phyloP scores from a whole-genome alignment of 208 protist genomes.

The Trypanosoma scelopori region DNA sequence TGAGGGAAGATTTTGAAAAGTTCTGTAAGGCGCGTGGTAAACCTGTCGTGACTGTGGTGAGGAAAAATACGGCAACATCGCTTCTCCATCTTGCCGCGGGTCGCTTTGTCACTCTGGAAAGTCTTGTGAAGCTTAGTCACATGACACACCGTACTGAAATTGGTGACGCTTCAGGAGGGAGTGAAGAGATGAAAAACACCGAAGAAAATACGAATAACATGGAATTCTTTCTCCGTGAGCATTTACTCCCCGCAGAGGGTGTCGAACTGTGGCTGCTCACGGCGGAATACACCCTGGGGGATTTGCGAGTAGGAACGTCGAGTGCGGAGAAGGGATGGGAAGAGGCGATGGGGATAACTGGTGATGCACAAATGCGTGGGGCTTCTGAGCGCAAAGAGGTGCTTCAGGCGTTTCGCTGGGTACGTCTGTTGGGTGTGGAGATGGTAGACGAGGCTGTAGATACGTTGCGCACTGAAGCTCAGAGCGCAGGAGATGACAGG shows the following conservation, averaged over 20 bases:
- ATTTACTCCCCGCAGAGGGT: not conserved
- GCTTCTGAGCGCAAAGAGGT: not conserved
- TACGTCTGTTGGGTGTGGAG: not conserved
- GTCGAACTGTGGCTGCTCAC: conserved; percentile 26
- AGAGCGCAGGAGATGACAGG: not conserved
- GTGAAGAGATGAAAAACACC: not conserved
- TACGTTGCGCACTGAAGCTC: not conserved
- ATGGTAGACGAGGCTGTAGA: conserved; percentile 2
- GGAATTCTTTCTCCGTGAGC: conserved; percentile 6
- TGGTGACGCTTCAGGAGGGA: not conserved
- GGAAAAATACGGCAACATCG: not conserved
- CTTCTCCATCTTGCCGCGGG: too few relatives aligned
- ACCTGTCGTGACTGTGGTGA: not conserved
- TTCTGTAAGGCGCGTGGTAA: not conserved
- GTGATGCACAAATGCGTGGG: not conserved
- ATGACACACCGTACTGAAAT: not conserved
- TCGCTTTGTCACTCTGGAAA: conserved; percentile 12
- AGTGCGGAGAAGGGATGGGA: not conserved
- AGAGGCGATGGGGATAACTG: not conserved
- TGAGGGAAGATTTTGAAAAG: not conserved
- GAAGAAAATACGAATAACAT: not conserved
- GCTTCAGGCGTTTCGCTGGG: conserved; percentile 29
- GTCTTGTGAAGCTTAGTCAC: not conserved
- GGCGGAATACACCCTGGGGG: conserved; percentile 13
- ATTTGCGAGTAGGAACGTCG: not conserved